phyloP scores from a whole-genome alignment of 352 stramenopile species.

The Hyaloperonospora brassicae region DNA sequence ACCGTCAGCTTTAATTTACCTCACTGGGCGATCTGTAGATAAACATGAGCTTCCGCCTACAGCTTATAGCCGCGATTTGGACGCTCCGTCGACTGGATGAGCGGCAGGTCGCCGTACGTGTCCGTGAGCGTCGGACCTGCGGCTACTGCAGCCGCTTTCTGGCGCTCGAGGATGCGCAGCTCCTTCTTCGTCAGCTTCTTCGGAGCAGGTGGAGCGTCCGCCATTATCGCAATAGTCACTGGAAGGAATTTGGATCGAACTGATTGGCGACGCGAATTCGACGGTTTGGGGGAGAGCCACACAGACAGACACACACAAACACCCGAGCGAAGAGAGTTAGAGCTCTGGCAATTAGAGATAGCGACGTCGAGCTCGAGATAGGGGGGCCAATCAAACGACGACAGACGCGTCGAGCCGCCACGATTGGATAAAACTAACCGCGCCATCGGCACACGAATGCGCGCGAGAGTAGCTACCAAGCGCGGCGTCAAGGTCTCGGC shows the following conservation, averaged over 20 bases:
- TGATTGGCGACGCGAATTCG: too few species aligned
- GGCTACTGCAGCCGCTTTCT: slow-evolving; percentile 64
- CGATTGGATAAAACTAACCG: slow-evolving; percentile 30
- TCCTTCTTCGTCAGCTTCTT: slow-evolving; percentile 89
- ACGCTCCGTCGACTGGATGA: slow-evolving; percentile 87
- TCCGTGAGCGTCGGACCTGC: slow-evolving; percentile 68
- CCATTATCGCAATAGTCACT: slow-evolving; percentile 21
- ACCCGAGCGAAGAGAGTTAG: too few species aligned
- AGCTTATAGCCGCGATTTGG: slow-evolving; percentile 50
- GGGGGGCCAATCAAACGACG: too few species aligned
- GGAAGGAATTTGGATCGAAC: too few species aligned
- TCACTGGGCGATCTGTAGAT: background rate
- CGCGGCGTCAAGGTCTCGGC: slow-evolving; percentile 18
- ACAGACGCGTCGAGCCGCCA: background rate
- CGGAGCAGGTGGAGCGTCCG: slow-evolving; percentile 37
- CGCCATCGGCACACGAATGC: slow-evolving; percentile 5
- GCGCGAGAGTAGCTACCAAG: slow-evolving; percentile 14
- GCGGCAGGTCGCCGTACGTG: slow-evolving; percentile 81
- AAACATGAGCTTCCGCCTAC: slow-evolving; percentile 18
- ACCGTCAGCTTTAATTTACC: background rate
- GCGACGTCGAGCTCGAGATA: background rate
- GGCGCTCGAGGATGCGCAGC: slow-evolving; percentile 80
- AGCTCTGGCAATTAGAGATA: background rate
- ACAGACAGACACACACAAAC: too few species aligned
- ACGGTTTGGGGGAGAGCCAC: too few species aligned